Percentiles rank a stretch among this genome's conserved stretches.
Conservation (phyloP, 2,329 filamentous ascomycete genomes). For the Colletotrichum viniferum region DNA sequence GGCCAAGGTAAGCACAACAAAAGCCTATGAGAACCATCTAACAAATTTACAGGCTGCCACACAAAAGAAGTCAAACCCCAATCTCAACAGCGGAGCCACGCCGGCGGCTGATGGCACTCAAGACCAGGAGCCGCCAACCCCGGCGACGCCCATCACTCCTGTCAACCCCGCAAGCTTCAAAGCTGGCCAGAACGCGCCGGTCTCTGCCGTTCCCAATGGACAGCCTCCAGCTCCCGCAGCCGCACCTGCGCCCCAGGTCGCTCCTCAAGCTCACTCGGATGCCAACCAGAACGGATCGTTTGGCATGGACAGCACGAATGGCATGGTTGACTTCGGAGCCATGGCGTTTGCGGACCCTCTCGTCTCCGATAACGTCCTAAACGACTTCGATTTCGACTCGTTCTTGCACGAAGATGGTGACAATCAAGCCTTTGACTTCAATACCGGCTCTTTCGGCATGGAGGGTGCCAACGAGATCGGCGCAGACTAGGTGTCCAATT, state of each 20-base stretch:
- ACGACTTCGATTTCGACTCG: conserved; percentile 72
- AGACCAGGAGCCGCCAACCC: conserved; percentile 64
- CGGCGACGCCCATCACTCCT: conserved; percentile 68
- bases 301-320: conserved; percentile 43
- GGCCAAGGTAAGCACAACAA: conserved; percentile 64
- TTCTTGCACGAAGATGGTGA: conserved; percentile 65
- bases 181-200: conserved; percentile 46
- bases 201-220: conserved; percentile 43
- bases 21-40: neutral
- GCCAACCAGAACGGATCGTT: conserved; percentile 49
- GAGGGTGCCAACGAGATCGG: conserved; percentile 60
- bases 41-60: conserved; percentile 49
- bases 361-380: conserved; percentile 60
- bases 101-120: conserved; percentile 60
- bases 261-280: conserved; percentile 51
- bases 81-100: conserved; percentile 57
- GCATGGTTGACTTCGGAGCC: conserved; percentile 51
- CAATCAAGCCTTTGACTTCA: conserved; percentile 59
- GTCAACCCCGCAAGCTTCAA: conserved; percentile 56
- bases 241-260: conserved; percentile 46
- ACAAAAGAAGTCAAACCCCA: conserved; percentile 68
- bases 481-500: conserved; percentile 48
- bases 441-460: conserved; percentile 54
- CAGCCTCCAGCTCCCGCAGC: conserved; percentile 49
- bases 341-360: conserved; percentile 63